A percentile compares a stretch with the other conserved stretches of the same genome.
Conservation (phyloP, 2,329 filamentous ascomycete genomes). For the Fusarium piperis region DNA sequence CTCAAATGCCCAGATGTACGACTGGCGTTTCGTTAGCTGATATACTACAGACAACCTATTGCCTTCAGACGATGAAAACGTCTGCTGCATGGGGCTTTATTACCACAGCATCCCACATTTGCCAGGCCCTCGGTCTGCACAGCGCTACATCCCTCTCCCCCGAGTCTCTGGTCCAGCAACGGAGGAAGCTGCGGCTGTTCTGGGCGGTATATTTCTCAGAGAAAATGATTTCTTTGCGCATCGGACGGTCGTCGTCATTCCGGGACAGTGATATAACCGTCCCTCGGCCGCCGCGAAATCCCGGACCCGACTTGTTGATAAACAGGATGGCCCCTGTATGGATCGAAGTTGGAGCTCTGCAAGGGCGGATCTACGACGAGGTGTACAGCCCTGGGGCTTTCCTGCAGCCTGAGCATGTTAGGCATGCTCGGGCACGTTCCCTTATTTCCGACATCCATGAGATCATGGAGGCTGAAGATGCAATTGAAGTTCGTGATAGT, state of each 20-base stretch:
- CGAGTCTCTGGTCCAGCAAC: slow-evolving; percentile 2
- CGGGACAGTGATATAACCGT: slow-evolving; percentile 43
- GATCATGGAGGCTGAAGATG: not conserved
- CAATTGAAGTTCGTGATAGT: not conserved
- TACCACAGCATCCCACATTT: slow-evolving; percentile 26
- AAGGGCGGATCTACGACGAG: slow-evolving; percentile 42
- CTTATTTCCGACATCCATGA: slow-evolving; percentile 14
- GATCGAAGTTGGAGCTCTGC: slow-evolving; percentile 26
- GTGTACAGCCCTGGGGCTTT: slow-evolving; percentile 42
- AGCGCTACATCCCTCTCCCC: slow-evolving; percentile 11
- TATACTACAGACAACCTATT: slow-evolving; percentile 17
- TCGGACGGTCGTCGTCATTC: slow-evolving; percentile 39
- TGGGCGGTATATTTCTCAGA: slow-evolving; percentile 41
- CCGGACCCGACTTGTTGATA: not conserved
- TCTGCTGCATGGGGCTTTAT: slow-evolving; percentile 38
- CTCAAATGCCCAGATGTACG: not conserved
- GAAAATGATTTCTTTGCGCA: slow-evolving; percentile 38
- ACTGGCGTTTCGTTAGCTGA: not conserved
- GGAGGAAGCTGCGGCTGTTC: slow-evolving; percentile 32
- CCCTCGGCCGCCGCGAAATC: not conserved
- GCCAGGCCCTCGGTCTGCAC: slow-evolving; percentile 35
- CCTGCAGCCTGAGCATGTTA: slow-evolving; percentile 24
- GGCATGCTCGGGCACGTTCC: slow-evolving; percentile 22
- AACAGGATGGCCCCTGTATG: slow-evolving; percentile 7
- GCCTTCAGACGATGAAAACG: slow-evolving; percentile 30